Evolutionary conservation across 2,329 filamentous ascomycete species (phyloP).

Genomic region (Colletotrichum limetticola): DNA sequence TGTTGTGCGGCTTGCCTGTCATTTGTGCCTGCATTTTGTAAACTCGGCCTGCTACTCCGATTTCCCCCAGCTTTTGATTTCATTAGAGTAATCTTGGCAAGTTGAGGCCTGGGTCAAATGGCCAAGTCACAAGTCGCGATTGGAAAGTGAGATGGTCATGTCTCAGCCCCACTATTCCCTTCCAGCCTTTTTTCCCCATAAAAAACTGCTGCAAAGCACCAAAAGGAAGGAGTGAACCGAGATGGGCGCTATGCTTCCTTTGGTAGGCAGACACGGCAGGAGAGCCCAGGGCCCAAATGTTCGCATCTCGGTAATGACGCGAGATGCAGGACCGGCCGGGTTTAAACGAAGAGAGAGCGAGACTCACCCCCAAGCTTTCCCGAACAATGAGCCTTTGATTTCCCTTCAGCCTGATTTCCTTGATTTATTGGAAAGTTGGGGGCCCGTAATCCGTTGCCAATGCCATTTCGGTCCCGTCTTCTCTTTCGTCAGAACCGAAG

Average conservation of each 20-base stretch:
- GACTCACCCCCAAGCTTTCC: not conserved
- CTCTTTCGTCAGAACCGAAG: not conserved
- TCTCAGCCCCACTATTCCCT: not conserved
- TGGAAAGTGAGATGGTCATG: not conserved
- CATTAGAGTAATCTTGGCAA: slow-evolving; percentile 5
- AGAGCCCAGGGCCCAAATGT: not conserved
- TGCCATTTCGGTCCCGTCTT: slow-evolving; percentile 11
- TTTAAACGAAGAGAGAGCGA: not conserved
- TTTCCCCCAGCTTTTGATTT: not conserved
- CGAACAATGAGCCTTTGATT: not conserved
- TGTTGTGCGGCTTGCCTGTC: too few relatives aligned
- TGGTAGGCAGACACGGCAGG: not conserved
- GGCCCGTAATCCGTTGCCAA: not conserved
- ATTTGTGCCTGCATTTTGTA: not conserved
- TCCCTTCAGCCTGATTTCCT: not conserved
- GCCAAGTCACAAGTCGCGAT: too few relatives aligned
- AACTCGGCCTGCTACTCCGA: not conserved
- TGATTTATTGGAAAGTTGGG: not conserved
- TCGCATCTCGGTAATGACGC: slow-evolving; percentile 14
- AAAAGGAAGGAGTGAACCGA: not conserved
- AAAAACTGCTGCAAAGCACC: not conserved
- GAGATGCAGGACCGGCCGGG: slow-evolving; percentile 5
- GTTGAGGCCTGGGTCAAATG: not conserved
- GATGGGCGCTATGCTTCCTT: not conserved
- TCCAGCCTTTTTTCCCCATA: not conserved